Evolutionary conservation across 2,329 filamentous ascomycete genomes (phyloP).

Genomic region (Grosmannia huntii): DNA sequence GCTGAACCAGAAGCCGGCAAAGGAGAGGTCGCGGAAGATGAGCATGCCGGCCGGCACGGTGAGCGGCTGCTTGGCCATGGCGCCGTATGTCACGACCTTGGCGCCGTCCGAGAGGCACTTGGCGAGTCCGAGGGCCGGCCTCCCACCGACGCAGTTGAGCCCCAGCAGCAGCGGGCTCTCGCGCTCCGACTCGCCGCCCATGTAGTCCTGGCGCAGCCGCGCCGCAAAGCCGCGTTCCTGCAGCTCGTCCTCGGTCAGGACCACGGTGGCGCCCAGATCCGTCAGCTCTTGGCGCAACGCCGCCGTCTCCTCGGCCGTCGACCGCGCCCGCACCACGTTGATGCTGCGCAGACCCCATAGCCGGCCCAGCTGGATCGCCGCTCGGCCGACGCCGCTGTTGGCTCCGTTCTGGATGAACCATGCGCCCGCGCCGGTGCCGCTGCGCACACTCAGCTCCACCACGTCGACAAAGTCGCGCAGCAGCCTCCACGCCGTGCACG

Average conservation of each 20-base stretch:
- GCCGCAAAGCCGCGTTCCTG: slow-evolving; percentile 45
- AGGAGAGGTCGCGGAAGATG: slow-evolving; percentile 86
- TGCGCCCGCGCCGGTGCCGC: slow-evolving; percentile 55
- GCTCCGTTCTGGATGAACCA: slow-evolving; percentile 98
- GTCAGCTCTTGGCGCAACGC: slow-evolving; percentile 38
- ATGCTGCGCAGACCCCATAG: slow-evolving; percentile 86
- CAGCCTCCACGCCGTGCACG: slow-evolving; percentile 89
- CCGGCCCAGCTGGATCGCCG: slow-evolving; percentile 75
- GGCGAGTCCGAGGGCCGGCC: slow-evolving; percentile 65
- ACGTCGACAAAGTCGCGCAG: slow-evolving; percentile 60
- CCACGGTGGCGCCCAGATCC: slow-evolving; percentile 42
- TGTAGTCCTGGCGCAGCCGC: slow-evolving; percentile 45
- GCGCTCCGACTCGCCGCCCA: slow-evolving; percentile 45
- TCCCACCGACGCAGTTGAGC: slow-evolving; percentile 89
- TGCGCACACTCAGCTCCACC: slow-evolving; percentile 30
- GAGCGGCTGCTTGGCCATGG: slow-evolving; percentile 83
- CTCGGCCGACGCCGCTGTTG: slow-evolving; percentile 83
- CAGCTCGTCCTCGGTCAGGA: slow-evolving; percentile 44
- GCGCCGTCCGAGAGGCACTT: slow-evolving; percentile 57
- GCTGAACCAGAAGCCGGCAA: slow-evolving; percentile 91
- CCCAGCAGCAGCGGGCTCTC: slow-evolving; percentile 54
- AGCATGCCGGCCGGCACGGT: slow-evolving; percentile 68
- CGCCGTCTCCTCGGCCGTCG: slow-evolving; percentile 50
- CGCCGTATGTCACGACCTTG: slow-evolving; percentile 85
- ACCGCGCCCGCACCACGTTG: slow-evolving; percentile 71